These are phyloP conservation scores for Dipteronia dyeriana DNA, from an alignment of 345 rosid species.

Conservation along the genomic window DNA sequence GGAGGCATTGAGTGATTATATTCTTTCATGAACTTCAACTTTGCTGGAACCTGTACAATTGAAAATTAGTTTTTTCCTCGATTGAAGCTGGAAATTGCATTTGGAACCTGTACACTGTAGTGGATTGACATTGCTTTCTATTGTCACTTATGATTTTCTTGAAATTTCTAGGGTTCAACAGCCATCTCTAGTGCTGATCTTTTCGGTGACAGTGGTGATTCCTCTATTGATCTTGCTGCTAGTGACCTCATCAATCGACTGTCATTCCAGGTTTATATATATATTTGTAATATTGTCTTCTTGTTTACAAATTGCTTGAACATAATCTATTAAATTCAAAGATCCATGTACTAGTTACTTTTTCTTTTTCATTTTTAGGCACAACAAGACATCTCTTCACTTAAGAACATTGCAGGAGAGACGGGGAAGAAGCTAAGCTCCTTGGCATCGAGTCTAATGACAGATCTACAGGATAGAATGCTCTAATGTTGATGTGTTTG, in stretches of 20 bases:
- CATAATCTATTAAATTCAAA: background rate
- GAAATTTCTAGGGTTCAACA: slow-evolving; percentile 62
- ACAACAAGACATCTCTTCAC: slow-evolving; percentile 83
- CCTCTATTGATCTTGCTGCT: slow-evolving; percentile 66
- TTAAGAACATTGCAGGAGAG: slow-evolving; percentile 90
- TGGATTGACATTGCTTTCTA: background rate
- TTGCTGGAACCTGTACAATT: background rate
- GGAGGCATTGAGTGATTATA: background rate
- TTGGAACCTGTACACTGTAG: background rate
- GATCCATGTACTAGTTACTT: too few relatives aligned
- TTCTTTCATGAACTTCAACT: background rate
- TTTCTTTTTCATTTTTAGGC: slow-evolving; percentile 49
- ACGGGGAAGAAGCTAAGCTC: slow-evolving; percentile 85
- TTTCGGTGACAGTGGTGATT: slow-evolving; percentile 59
- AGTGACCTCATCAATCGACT: slow-evolving; percentile 82
- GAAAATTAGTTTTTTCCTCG: background rate
- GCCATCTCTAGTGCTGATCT: slow-evolving; percentile 97
- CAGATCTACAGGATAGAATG: slow-evolving; percentile 89
- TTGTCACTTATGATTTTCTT: slow-evolving; percentile 4
- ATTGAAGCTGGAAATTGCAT: background rate
- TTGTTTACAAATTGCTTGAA: background rate
- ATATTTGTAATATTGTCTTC: background rate
- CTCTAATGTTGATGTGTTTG: slow-evolving; percentile 37
- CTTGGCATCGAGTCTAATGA: slow-evolving; percentile 72
- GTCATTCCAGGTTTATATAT: slow-evolving; percentile 74